Evolutionary conservation across 2,329 filamentous ascomycete species (phyloP), one percentile per base, ranked within the genome.

Genomic region (Hypoxylon sp.): DNA sequence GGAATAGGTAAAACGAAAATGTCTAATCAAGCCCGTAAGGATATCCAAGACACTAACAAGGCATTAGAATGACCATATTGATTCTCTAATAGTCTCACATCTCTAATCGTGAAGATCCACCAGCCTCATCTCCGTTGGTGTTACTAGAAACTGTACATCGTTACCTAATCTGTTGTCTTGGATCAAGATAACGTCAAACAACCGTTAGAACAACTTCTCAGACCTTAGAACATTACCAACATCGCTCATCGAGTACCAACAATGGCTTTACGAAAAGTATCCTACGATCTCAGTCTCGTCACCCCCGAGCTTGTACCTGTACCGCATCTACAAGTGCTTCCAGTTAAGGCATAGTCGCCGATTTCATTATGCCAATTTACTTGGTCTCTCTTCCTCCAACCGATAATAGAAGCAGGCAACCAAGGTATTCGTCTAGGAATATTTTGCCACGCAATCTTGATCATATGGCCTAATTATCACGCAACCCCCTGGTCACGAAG

Each of bases 401-500:
- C 5, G 36, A 41, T n/a, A 17, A 45, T 32, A 36, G 25, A 52
- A 17, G 36, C 4, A 28, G 48, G 21, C 19, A 25, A 10, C 21
- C 56, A n/a, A 41, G 19, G 17, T 30, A 17, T 28, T 21, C 28
- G 25, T 55, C 36, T 14, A 23, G 50, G 23, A n/a, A 38, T 53
- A 48, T 48, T 53, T 53, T 41, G 55, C 49, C 53, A 63, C 48
- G 48, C 21, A 23, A 46, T 53, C 30, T 32, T 48, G 17, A 59
- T 49, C 55, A 48, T 53, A 32, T 48, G 53, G 46, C 30, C 48
- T 53, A 30, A 41, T 32, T 48, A 43, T 46, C 52, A 57, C 43
- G 48, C 58, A 46, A 34, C 36, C 36, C 43, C 38, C n/a, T 43
- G 38, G 45, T 38, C 23, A 43, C 38, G 30, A 60, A 13, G 23